These are phyloP conservation scores for Solanum chilense DNA, from an alignment of 257 asterid species.

Conservation along the genomic window DNA sequence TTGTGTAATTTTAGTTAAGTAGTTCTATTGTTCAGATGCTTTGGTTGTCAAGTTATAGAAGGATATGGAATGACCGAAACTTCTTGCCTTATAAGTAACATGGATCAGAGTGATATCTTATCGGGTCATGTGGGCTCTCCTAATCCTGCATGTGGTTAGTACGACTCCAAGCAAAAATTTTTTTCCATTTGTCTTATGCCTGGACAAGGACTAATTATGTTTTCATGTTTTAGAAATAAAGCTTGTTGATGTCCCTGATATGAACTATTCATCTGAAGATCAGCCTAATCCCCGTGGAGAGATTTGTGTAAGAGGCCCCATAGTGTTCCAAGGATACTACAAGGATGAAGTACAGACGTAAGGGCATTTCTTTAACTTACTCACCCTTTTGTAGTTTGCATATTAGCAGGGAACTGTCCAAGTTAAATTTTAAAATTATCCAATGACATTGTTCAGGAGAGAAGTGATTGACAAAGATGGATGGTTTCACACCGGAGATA, in stretches of 20 bases:
- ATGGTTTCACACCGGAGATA: conserved; percentile 95
- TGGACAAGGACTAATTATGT: background rate
- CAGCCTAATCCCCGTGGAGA: conserved; percentile 93
- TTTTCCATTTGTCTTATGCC: background rate
- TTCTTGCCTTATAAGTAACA: conserved; percentile 70
- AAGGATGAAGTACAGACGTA: conserved; percentile 86
- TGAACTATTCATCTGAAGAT: conserved; percentile 89
- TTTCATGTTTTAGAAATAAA: conserved; percentile 46
- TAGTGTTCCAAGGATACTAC: conserved; percentile 70
- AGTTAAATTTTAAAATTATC: background rate
- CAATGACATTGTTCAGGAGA: conserved; percentile 33
- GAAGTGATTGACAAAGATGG: conserved; percentile 67
- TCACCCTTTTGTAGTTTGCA: background rate
- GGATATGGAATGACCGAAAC: conserved; percentile 97
- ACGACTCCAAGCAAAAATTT: background rate
- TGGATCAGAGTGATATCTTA: conserved; percentile 58
- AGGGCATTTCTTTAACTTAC: background rate
- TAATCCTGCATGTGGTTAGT: conserved; percentile 87
- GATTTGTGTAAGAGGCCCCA: conserved; percentile 94
- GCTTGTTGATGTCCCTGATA: conserved; percentile 91
- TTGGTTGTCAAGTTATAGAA: conserved; percentile 74
- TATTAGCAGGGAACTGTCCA: background rate
- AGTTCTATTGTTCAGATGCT: conserved; percentile 45
- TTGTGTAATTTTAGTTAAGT: background rate
- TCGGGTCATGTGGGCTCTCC: conserved; percentile 92